A percentile compares a stretch with the other conserved stretches of the same genome.
Evolutionary conservation across 139 green algal species (phyloP).

Genomic region (Zygnema circumcarinatum): DNA sequence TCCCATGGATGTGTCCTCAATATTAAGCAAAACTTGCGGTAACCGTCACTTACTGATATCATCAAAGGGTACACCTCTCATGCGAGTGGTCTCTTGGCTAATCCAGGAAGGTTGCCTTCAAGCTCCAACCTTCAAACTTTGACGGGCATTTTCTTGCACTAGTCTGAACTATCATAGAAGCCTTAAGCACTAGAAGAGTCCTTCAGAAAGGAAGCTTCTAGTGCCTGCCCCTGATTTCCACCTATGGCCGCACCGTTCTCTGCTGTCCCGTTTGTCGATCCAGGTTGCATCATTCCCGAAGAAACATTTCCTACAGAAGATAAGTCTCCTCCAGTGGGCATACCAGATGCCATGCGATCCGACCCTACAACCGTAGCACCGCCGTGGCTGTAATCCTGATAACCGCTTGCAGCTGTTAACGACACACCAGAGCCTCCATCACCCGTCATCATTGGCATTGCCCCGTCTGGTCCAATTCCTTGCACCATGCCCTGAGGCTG

Average conservation of each 20-base stretch:
- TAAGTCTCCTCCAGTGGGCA: neutral
- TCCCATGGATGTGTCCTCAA: no score
- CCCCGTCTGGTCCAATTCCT: neutral
- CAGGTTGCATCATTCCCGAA: neutral
- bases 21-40: no score
- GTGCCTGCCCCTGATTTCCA: neutral
- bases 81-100: neutral
- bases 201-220: neutral
- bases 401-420: neutral
- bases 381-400: neutral
- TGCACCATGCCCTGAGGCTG: conserved; percentile 27
- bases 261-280: neutral
- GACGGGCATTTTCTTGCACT: neutral
- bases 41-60: no score
- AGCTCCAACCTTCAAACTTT: neutral
- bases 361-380: neutral
- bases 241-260: neutral
- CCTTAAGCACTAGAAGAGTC: neutral
- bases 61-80: neutral
- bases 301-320: neutral
- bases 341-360: neutral
- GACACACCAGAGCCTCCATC: neutral
- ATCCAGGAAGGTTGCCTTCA: neutral
- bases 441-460: conserved; percentile 15
- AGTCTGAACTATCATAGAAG: neutral